phyloP scores from a whole-genome alignment of 176 grass and related monocot genomes.

The Guadua angustifolia region DNA sequence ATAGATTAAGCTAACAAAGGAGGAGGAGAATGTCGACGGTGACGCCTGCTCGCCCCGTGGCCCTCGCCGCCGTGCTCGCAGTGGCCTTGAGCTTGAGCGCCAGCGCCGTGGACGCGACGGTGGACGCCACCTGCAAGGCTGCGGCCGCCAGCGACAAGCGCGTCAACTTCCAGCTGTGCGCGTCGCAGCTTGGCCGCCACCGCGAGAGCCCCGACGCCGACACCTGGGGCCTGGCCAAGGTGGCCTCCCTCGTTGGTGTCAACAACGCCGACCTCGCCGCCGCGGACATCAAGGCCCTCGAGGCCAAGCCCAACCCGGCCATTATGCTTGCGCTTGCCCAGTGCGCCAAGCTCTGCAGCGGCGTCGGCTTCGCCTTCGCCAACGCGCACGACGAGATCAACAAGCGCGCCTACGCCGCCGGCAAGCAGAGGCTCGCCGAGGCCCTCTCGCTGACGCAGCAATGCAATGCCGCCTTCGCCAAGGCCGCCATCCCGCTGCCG shows the following conservation, averaged over 20 bases:
- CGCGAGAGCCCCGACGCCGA: background rate
- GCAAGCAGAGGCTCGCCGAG: background rate
- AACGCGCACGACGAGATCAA: background rate
- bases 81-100: background rate
- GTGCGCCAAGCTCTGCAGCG: conserved; percentile 1
- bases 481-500: background rate
- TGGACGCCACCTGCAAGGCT: conserved; percentile 23
- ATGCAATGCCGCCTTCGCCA: conserved; percentile 15
- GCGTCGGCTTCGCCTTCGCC: background rate
- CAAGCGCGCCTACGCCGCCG: background rate
- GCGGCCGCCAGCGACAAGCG: conserved; percentile 6
- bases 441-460: background rate
- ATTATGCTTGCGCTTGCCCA: background rate
- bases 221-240: conserved; percentile 38
- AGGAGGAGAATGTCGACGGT: no score
- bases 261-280: conserved; percentile 9
- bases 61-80: background rate
- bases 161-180: conserved; percentile 7
- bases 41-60: background rate
- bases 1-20: no score
- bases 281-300: background rate
- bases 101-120: background rate
- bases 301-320: background rate
- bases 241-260: conserved; percentile 20
- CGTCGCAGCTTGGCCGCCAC: background rate